phyloP scores from a whole-genome alignment of 2,329 filamentous ascomycete species.

The Sarocladiaceae sp. region DNA sequence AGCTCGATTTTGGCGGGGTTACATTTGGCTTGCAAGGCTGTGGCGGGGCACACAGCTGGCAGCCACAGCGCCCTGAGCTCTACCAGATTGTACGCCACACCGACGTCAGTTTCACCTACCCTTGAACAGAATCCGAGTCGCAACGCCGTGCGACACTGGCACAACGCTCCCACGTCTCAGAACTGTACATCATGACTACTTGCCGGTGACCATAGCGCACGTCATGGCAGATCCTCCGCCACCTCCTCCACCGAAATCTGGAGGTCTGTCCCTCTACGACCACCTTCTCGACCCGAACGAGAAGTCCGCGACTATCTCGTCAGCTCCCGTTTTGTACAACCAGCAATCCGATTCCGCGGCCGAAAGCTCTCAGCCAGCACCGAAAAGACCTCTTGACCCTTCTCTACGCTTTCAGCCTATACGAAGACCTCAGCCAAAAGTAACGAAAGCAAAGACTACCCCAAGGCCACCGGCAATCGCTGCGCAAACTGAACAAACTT shows the following conservation, averaged over 20 bases:
- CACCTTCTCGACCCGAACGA: slow-evolving; percentile 67
- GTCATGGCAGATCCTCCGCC: slow-evolving; percentile 31
- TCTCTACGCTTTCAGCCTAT: slow-evolving; percentile 84
- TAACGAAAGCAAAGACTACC: slow-evolving; percentile 60
- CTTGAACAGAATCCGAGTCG: neutral
- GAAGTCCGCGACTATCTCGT: slow-evolving; percentile 64
- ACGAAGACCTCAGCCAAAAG: slow-evolving; percentile 64
- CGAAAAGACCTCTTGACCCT: slow-evolving; percentile 57
- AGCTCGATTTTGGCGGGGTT: slow-evolving; percentile 7
- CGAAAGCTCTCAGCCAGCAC: slow-evolving; percentile 31
- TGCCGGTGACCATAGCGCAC: slow-evolving; percentile 25
- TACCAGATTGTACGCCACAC: neutral
- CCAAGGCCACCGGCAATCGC: slow-evolving; percentile 33
- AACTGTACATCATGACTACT: slow-evolving; percentile 15
- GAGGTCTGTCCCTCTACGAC: slow-evolving; percentile 73
- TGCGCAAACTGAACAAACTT: slow-evolving; percentile 20
- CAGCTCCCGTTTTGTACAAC: slow-evolving; percentile 70
- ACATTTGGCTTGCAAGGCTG: neutral
- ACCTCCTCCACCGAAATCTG: slow-evolving; percentile 16
- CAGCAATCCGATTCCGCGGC: slow-evolving; percentile 38
- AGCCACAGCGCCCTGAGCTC: slow-evolving; percentile 1
- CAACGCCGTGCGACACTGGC: neutral
- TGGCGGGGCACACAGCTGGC: slow-evolving; percentile 1
- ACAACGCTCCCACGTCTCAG: neutral
- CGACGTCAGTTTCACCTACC: slow-evolving; percentile 5